Percentiles rank a stretch among this genome's conserved stretches.
phyloP scores from a whole-genome alignment of 352 stramenopile genomes.

The Globisporangium nodosum region DNA sequence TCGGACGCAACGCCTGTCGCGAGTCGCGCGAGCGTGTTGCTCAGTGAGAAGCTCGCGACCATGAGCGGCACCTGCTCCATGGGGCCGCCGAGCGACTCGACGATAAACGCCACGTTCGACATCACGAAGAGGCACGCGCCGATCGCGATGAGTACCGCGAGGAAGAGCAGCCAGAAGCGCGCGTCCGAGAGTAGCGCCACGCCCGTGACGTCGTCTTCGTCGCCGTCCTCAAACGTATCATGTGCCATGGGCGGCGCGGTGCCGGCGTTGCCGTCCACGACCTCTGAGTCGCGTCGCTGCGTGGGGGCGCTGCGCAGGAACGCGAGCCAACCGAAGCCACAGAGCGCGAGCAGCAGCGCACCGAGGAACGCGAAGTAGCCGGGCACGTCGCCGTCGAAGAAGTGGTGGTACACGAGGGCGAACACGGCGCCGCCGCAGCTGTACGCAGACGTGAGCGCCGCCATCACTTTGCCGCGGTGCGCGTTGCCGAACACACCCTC shows the following conservation, averaged over 20 bases:
- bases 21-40: constrained; percentile 63
- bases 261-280: constrained; percentile 26
- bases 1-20: constrained; percentile 60
- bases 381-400: constrained; percentile 55
- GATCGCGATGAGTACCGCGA: constrained; percentile 69
- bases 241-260: constrained; percentile 20
- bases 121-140: constrained; percentile 70
- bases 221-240: constrained; percentile 33
- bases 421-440: constrained; percentile 77
- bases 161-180: constrained; percentile 78
- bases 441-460: constrained; percentile 60
- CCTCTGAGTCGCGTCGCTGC: constrained; percentile 35
- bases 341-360: constrained; percentile 38
- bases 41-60: constrained; percentile 73
- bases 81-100: constrained; percentile 59
- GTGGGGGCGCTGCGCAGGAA: constrained; percentile 29
- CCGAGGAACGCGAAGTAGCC: constrained; percentile 75
- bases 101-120: constrained; percentile 83
- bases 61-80: constrained; percentile 64
- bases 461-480: constrained; percentile 77
- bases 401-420: constrained; percentile 57
- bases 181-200: constrained; percentile 39
- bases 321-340: constrained; percentile 40
- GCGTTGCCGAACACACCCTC: constrained; percentile 67
- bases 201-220: constrained; percentile 52